Evolutionary conservation across 306 rosid genomes (phyloP), one percentile per base, ranked within the genome.

Genomic region (Phaseolus lunatus): DNA sequence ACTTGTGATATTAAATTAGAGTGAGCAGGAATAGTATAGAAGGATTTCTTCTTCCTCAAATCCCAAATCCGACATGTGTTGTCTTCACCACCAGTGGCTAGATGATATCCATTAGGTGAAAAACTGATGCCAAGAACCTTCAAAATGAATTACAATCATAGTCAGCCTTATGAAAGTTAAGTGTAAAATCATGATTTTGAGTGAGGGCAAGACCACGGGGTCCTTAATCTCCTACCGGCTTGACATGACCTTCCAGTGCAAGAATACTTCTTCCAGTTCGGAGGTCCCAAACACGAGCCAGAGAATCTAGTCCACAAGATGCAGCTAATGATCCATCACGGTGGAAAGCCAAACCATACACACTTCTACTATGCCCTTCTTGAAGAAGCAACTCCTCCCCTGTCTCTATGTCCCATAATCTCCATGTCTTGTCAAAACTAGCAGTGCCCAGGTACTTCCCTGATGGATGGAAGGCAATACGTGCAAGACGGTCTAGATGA

Each of bases 361-460:
- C 88, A 79, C 94, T 86, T 84, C 97, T 88, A 83, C 97, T 92
- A 67, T 95, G 99, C 43, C 99, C 97, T 87, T 95, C 97, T 82
- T 95, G 99, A 78, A 92, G 97, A 80, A 90, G 97, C 89, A 95
- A 82, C 83, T 95, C 99, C 64, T 79, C 94, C 47, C 97, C 94
- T 50, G 91, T 89, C 57, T 92, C 95, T 62, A 92, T 48, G 63
- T 95, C 97, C 99, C 99, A 95, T 72, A 95, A 83, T 81, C 99
- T 90, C 99, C 99, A 95, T 15, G 97, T 95, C 86, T 90, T 91
- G 88, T 95, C 99, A 81, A 87, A 92, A 90, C 99, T 95, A 70
- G 97, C 84, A 29, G 99, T 95, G 65, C 97, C 99, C 77, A 92
- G 75, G 88, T 92, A 92, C 72, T 92, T 92, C 65, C 99, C 99